Conservation (phyloP, 306 rosid species). For the Vigna unguiculata region DNA sequence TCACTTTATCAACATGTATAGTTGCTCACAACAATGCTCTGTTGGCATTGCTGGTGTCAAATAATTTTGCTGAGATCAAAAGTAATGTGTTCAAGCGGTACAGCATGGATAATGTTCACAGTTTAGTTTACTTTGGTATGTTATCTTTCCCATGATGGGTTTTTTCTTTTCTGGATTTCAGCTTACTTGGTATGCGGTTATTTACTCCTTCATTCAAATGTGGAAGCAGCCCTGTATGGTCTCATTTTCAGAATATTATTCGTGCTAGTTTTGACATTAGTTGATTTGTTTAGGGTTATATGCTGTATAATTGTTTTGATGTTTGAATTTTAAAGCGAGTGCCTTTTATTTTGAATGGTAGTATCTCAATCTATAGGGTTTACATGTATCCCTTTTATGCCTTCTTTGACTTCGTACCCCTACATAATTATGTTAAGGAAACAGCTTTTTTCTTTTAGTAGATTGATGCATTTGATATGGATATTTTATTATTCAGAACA, state of each 20-base stretch:
- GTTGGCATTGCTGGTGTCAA: constrained; percentile 94
- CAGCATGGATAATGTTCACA: constrained; percentile 90
- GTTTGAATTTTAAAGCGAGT: constrained; percentile 5
- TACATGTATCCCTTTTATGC: neutral
- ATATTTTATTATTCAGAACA: neutral
- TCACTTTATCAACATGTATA: constrained; percentile 93
- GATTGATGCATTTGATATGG: neutral
- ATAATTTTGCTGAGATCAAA: constrained; percentile 97
- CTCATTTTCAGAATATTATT: constrained; percentile 9
- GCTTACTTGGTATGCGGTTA: constrained; percentile 1
- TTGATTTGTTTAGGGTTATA: constrained; percentile 22
- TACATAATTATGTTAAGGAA: constrained; percentile 13
- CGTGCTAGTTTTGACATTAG: constrained; percentile 28
- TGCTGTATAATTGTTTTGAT: constrained; percentile 1
- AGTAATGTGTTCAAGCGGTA: constrained; percentile 93
- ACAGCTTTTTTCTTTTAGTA: constrained; percentile 6
- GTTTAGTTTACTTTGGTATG: constrained; percentile 94
- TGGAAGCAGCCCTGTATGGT: constrained; percentile 18
- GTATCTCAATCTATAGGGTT: constrained; percentile 17
- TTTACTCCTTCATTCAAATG: constrained; percentile 29
- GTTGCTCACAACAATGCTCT: constrained; percentile 97
- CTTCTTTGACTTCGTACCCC: constrained; percentile 15
- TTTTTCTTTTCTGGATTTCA: constrained; percentile 15
- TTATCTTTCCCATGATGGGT: constrained; percentile 33
- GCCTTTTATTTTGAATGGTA: neutral